Evolutionary conservation across 306 rosid genomes (phyloP).

Genomic region (Vigna nakashimae): DNA sequence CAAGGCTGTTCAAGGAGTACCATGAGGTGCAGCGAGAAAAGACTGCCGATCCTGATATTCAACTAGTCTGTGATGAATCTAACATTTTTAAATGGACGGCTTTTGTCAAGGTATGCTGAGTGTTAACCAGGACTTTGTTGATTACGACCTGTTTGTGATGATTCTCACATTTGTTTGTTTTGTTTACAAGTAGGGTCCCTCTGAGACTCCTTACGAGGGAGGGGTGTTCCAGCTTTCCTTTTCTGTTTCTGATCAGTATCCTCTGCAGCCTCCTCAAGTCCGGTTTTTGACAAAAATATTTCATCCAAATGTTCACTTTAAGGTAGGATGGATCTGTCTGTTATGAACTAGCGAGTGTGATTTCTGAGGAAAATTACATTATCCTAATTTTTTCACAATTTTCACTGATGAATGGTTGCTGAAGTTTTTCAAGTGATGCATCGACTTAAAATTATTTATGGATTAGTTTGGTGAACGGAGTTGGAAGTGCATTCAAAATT

Average conservation of each 20-base stretch:
- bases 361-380: background rate
- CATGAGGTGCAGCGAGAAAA: conserved; percentile 97
- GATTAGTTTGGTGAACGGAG: background rate
- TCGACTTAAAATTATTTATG: background rate
- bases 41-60: conserved; percentile 90
- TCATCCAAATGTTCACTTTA: conserved; percentile 98
- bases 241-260: conserved; percentile 92
- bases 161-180: conserved; percentile 23
- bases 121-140: background rate
- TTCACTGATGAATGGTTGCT: conserved; percentile 15
- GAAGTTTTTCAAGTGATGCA: conserved; percentile 1
- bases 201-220: conserved; percentile 97
- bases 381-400: conserved; percentile 1
- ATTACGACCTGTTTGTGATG: background rate
- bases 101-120: conserved; percentile 69
- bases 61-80: conserved; percentile 84
- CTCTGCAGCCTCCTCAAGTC: conserved; percentile 98
- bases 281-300: conserved; percentile 94
- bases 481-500: background rate
- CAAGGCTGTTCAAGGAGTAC: conserved; percentile 94
- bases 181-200: conserved; percentile 75
- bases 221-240: conserved; percentile 97
- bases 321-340: conserved; percentile 56
- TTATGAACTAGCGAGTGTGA: background rate
- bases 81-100: conserved; percentile 97